Percentiles rank a stretch among this genome's conserved stretches.
phyloP scores from a whole-genome alignment of 139 green algal species.

The Chlorella sorokiniana region DNA sequence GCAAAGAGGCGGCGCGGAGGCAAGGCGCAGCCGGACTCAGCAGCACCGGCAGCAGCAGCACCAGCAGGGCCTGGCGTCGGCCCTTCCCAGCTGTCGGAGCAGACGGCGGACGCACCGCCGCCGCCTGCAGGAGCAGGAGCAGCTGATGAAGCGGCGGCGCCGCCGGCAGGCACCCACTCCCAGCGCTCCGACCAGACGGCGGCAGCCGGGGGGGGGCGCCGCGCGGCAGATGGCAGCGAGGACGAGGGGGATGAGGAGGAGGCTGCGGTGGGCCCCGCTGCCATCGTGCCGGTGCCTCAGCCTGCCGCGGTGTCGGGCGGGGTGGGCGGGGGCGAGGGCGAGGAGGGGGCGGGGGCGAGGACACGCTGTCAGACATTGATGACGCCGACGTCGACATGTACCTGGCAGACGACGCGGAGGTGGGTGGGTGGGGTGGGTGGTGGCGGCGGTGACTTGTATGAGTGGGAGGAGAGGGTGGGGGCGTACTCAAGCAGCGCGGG shows the following conservation, averaged over 20 bases:
- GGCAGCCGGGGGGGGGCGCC: neutral
- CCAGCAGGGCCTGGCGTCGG: neutral
- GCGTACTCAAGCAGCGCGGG: too few species aligned
- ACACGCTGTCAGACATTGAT: conserved; percentile 43
- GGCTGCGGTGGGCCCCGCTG: neutral
- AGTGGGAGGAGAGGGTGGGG: neutral
- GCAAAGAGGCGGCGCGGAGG: conserved; percentile 3
- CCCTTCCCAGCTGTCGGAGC: conserved; percentile 18
- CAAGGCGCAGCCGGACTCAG: neutral
- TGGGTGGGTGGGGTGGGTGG: neutral
- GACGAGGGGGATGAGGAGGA: neutral
- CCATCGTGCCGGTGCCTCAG: conserved; percentile 14
- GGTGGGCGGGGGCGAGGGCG: conserved; percentile 8
- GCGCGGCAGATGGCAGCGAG: neutral
- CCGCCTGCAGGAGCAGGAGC: neutral
- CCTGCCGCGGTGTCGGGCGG: neutral
- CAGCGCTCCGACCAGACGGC: conserved; percentile 26
- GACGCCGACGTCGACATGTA: conserved; percentile 44
- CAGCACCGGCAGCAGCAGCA: too few species aligned
- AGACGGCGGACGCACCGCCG: neutral
- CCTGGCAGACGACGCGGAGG: conserved; percentile 35
- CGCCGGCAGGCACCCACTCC: neutral
- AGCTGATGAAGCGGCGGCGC: neutral
- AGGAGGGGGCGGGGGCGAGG: conserved; percentile 36
- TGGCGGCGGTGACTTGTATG: neutral